A percentile compares a stretch with the other conserved stretches of the same genome.
phyloP scores from a whole-genome alignment of 1,139 yeast species.

The Taphrina flavorubra region DNA sequence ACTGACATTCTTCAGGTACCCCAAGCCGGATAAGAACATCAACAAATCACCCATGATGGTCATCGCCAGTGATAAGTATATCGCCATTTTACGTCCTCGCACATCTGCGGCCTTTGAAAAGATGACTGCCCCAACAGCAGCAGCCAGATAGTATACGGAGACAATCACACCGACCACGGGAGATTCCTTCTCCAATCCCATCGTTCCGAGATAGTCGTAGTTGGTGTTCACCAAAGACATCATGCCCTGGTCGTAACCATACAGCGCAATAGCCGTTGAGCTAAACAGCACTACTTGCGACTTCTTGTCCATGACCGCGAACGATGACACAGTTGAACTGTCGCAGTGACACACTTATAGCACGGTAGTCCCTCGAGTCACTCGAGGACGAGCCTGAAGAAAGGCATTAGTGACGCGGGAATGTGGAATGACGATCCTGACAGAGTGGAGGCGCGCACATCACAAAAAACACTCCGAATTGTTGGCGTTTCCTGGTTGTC shows the following conservation, averaged over 20 bases:
- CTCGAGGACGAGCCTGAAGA: not conserved
- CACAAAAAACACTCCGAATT: too few relatives aligned
- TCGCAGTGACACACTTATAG: too few relatives aligned
- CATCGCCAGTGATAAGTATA: conserved; percentile 23
- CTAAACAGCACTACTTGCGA: conserved; percentile 29
- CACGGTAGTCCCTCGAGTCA: not conserved
- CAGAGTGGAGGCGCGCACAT: too few relatives aligned
- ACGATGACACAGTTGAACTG: too few relatives aligned
- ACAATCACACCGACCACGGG: conserved; percentile 37
- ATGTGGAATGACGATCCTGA: conserved; percentile 4
- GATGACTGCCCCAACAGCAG: conserved; percentile 33
- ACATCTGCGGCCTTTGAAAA: conserved; percentile 31
- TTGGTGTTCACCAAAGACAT: conserved; percentile 39
- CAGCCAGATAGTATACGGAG: conserved; percentile 37
- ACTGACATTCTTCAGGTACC: conserved; percentile 13
- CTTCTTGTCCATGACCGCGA: conserved; percentile 15
- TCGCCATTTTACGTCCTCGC: conserved; percentile 34
- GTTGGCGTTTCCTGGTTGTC: too few relatives aligned
- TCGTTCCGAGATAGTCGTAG: conserved; percentile 27
- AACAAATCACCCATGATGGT: conserved; percentile 32
- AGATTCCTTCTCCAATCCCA: conserved; percentile 29
- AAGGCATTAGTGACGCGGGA: not conserved
- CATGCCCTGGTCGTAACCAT: conserved; percentile 40
- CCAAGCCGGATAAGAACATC: conserved; percentile 32
- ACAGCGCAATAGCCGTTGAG: conserved; percentile 31